Percentiles rank a stretch among this genome's conserved stretches.
Conservation (phyloP, 805 yeast genomes). For the Zygotorulaspora sp. region DNA sequence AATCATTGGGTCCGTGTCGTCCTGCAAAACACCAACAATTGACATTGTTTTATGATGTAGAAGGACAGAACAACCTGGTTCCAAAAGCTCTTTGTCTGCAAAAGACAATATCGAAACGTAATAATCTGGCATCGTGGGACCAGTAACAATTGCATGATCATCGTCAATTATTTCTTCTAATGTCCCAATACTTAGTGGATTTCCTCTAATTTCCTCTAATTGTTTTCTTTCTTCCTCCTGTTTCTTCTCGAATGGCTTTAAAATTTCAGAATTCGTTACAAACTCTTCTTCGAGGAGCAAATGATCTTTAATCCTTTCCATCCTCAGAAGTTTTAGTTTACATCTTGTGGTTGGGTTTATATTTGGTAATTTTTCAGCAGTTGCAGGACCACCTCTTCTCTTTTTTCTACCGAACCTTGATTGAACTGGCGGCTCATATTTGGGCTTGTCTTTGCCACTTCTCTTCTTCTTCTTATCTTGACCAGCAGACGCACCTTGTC, state of each 20-base stretch:
- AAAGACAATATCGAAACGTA: constrained; percentile 93
- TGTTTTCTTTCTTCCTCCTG: constrained; percentile 95
- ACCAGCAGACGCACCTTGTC: constrained; percentile 37
- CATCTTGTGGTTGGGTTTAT: constrained; percentile 93
- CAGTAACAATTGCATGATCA: constrained; percentile 96
- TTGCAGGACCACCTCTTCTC: constrained; percentile 84
- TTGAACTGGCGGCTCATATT: constrained; percentile 98
- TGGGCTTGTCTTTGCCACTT: constrained; percentile 81
- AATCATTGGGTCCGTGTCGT: constrained; percentile 97
- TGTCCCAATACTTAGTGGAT: constrained; percentile 94
- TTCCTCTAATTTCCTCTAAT: constrained; percentile 92
- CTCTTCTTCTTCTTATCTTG: constrained; percentile 46
- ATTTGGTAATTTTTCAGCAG: constrained; percentile 73
- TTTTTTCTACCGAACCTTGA: constrained; percentile 89
- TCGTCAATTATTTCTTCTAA: constrained; percentile 96
- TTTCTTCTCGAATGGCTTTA: constrained; percentile 94
- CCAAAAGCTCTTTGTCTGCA: constrained; percentile 92
- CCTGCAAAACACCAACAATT: constrained; percentile 96
- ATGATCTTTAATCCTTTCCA: constrained; percentile 96
- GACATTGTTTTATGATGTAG: constrained; percentile 94
- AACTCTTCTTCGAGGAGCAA: constrained; percentile 91
- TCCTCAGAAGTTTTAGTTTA: constrained; percentile 79
- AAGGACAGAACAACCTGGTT: constrained; percentile 95
- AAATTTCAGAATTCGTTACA: constrained; percentile 87
- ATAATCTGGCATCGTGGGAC: constrained; percentile 94